phyloP scores from a whole-genome alignment of 2,329 filamentous ascomycete genomes.

The Nannizziopsis barbatae region DNA sequence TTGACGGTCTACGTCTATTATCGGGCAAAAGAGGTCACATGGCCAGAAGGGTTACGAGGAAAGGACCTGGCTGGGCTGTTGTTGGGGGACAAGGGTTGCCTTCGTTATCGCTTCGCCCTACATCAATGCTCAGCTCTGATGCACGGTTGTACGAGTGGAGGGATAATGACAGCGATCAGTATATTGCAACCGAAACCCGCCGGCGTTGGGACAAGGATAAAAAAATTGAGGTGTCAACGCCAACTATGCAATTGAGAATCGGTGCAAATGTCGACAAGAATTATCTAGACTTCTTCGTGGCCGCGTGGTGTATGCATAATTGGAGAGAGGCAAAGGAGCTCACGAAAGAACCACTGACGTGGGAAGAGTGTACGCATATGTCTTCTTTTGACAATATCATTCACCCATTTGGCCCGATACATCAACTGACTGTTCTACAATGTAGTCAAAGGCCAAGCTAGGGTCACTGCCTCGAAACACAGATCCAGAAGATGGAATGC shows the following conservation, averaged over 20 bases:
- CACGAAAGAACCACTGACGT: slow-evolving; percentile 15
- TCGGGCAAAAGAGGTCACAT: slow-evolving; percentile 14
- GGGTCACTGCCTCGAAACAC: slow-evolving; percentile 6
- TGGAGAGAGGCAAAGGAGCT: slow-evolving; percentile 17
- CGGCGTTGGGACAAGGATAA: slow-evolving; percentile 15
- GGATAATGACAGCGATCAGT: slow-evolving; percentile 6
- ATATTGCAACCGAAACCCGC: slow-evolving; percentile 14
- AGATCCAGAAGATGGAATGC: slow-evolving; percentile 2
- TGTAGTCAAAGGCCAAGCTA: slow-evolving; percentile 13
- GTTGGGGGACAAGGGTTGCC: slow-evolving; percentile 12
- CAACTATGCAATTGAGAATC: slow-evolving; percentile 13
- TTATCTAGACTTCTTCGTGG: slow-evolving; percentile 16
- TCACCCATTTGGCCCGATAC: background rate
- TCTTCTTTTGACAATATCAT: background rate
- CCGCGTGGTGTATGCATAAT: slow-evolving; percentile 17
- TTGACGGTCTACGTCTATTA: slow-evolving; percentile 13
- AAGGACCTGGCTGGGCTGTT: slow-evolving; percentile 13
- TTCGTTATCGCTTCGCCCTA: slow-evolving; percentile 11
- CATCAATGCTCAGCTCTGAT: background rate
- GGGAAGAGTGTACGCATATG: slow-evolving; percentile 15
- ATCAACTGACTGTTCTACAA: no score
- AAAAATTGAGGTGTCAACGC: slow-evolving; percentile 12
- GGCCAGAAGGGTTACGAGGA: slow-evolving; percentile 10
- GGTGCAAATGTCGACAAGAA: slow-evolving; percentile 11
- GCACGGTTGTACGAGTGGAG: slow-evolving; percentile 15